Evolutionary conservation across 305 asterid genomes (phyloP), one percentile per base, ranked within the genome.

Genomic region (Fraxinus albicans): DNA sequence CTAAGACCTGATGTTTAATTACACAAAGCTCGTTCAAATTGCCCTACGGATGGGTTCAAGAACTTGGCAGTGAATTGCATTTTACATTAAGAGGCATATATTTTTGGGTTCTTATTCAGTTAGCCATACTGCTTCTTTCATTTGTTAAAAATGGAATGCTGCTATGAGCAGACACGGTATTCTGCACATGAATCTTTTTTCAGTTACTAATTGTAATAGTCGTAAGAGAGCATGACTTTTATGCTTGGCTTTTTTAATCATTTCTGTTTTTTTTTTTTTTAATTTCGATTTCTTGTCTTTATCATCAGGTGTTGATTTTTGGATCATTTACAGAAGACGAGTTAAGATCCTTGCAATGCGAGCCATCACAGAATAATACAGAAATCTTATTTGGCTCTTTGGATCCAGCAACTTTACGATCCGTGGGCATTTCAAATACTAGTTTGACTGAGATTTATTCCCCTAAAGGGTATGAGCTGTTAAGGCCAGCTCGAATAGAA

Each of bases 321-420:
- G 98, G 98, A 82, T 92, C 98, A 80, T 94, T 94, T 86, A 91
- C 98, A 15, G 95, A 92, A 85, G 97, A 94, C 60, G 98, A 94
- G 89, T 82, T 89, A 89, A 92, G 84, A 88, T 86, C 90, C 85
- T 85, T 94, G 88, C 88, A 89, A 78, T 79, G 81, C 77, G 84
- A 84, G 77, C 93, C 90, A 80, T 84, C 44, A 40, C 86, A 83
- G 83, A 84, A 87, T 86, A 87, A 86, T 83, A 73, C 74, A 82
- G 85, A 80, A 79, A 83, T 94, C 80, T 90, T 85, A 55, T 94
- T 94, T 86, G 98, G 98, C 86, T 90, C 98, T 60, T 69, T 94
- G 70, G 98, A 94, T 88, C 85, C 89, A 21, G 92, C 85, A 84
- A 89, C 94, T 83, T 80, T 94, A 79, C 86, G 90, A 89, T 91